phyloP scores from a whole-genome alignment of 495 filamentous ascomycete genomes.

The Penicillium canescens region DNA sequence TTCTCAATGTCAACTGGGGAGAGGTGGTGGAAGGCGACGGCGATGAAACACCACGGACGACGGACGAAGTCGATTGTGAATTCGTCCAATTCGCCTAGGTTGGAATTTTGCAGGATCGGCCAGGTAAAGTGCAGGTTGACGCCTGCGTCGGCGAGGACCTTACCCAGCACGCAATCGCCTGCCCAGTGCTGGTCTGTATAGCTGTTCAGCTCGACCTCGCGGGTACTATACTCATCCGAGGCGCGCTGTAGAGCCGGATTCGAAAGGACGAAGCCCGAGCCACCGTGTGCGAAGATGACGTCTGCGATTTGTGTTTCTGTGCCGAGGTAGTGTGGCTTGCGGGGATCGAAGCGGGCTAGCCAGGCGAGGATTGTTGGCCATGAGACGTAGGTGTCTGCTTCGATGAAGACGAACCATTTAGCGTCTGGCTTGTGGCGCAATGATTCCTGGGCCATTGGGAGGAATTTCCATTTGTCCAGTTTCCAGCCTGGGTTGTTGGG shows the following conservation, averaged over 20 bases:
- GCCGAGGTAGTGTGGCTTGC: conserved; percentile 57
- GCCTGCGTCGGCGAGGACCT: conserved; percentile 56
- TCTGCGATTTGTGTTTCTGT: conserved; percentile 55
- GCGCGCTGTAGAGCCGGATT: conserved; percentile 50
- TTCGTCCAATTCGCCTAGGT: conserved; percentile 44
- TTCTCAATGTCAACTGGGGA: conserved; percentile 35
- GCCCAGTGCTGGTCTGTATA: conserved; percentile 61
- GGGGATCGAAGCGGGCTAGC: conserved; percentile 52
- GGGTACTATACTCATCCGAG: conserved; percentile 42
- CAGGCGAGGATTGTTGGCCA: conserved; percentile 62
- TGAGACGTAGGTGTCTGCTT: conserved; percentile 66
- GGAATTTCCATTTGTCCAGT: conserved; percentile 61
- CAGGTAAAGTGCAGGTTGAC: conserved; percentile 49
- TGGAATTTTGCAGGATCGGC: conserved; percentile 54
- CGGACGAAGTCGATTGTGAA: conserved; percentile 42
- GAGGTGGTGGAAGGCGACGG: conserved; percentile 57
- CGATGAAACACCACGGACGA: conserved; percentile 55
- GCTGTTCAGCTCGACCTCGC: conserved; percentile 52
- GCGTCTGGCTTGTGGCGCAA: conserved; percentile 44
- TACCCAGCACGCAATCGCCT: conserved; percentile 65
- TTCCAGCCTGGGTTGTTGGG: conserved; percentile 55
- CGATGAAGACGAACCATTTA: conserved; percentile 70
- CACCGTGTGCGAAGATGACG: conserved; percentile 65
- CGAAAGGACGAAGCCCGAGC: conserved; percentile 66
- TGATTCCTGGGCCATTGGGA: conserved; percentile 55